Evolutionary conservation across 2,329 filamentous ascomycete species (phyloP), one percentile per base, ranked within the genome.

Genomic region (Trichophyton simii): DNA sequence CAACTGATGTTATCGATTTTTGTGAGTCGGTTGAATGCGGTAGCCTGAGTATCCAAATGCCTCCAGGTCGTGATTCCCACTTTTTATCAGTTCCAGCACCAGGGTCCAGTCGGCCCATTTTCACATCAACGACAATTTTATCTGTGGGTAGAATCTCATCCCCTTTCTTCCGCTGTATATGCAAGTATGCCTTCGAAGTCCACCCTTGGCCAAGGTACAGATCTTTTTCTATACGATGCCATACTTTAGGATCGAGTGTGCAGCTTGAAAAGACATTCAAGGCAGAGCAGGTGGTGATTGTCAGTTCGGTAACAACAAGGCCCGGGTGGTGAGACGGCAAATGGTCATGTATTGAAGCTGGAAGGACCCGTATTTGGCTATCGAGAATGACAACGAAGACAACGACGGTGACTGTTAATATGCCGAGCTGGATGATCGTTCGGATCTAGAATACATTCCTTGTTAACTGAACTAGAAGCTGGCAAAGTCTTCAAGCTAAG

Each of bases 221-320:
- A 70, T 96, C 90, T 76, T 96, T 96, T 66, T 95, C 88, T 64
- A 96, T 79, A 57, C 88, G 87, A 67, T 89, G 85, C 91, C 91
- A 96, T 61, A 82, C 78, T 50, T 83, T 77, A 42, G 80, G 74
- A 69, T 94, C 87, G 64, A 94, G 82, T 65, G 84, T 85, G 76
- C 89, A 95, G 52, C 82, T 87, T 3, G 87, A 87, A 62, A 92
- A 87, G 34, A 83, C 71, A 70, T 91, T 94, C 59, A 94, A 68
- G 11, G 81, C 81, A 7, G 87, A 89, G 75, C 91, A 96, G 59
- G 82, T 86, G 18, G 83, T 82, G 65, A 96, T 81, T 38, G 86
- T 88, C 63, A 96, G 80, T 75, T 96, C 91, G 70, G 89, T 95
- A 68, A 96, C 84, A 69, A 95, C 85, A 63, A 87, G 82, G 65